Base-by-base conservation (phyloP, 176 grass and related monocot species). In the Cocos nucifera region DNA sequence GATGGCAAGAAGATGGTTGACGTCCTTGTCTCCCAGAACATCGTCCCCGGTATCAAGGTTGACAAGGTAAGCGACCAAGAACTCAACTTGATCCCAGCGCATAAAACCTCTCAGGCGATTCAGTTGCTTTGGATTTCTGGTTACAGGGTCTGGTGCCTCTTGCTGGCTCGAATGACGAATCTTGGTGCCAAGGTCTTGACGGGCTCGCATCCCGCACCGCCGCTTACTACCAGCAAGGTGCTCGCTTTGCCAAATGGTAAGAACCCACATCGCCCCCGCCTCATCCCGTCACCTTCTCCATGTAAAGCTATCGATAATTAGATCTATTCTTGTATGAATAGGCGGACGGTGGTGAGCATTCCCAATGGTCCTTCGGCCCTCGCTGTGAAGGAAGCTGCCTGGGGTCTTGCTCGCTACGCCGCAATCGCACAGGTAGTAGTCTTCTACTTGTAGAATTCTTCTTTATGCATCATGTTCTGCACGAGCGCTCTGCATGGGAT, bases 351-450 rank as follows among this genome's bases (percentile, higher is more conserved):
- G 3, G 55, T 70, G 35, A 70, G 55, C 55, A 70, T 70, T 58
- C 67, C 67, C 2, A 59, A 70, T 30, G 54, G 67, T 5, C 54
- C 67, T 19, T 69, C 54, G 19, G 66, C 66, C 21, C 66, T 69
- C 19, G 66, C 66, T 1, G 63, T 66, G 48, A 66, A 66, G 50
- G 63, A 66, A 66, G 63, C 63, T 10, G 63, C 63, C 2, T 69
- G 66, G 66, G 66, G 66, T 19, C 67, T 69, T 18, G 67, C 67
- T 58, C 67, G 67, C 67, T 70, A 70, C 30, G 54, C 67, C 49
- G 29, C 67, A 4, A 70, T 59, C 22, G 48, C 67, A 22, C 67
- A 70, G 64, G 64, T 54, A 4, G 1, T 22, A 24, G 5, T n/a
- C 5, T 21, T 26, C 3, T 27, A 59, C 15, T 59, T 3, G 35